A percentile compares a stretch with the other conserved stretches of the same genome.
Conservation (phyloP, 371 early-diverging fungal genomes). For the Mucor sp. region DNA sequence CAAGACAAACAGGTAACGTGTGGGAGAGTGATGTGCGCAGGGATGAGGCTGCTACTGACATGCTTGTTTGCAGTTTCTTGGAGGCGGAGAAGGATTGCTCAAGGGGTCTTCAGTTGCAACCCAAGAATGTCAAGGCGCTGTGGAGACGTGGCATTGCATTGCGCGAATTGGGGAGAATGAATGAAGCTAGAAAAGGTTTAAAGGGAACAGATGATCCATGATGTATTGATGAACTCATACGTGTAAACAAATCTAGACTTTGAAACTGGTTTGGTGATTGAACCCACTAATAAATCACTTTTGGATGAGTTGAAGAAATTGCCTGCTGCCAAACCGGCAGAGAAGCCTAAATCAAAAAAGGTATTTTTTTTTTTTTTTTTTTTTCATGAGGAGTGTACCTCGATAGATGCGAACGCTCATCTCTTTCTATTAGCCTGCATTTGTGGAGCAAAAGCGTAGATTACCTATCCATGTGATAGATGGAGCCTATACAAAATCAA, state of each 20-base stretch:
- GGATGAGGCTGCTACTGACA: neutral
- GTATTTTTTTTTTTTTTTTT: neutral
- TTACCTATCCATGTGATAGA: constrained; percentile 38
- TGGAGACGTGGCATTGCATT: constrained; percentile 82
- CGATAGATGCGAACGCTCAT: neutral
- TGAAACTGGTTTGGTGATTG: constrained; percentile 61
- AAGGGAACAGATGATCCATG: too few relatives aligned
- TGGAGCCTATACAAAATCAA: constrained; percentile 13
- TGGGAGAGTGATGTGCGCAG: too few relatives aligned
- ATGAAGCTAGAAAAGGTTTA: constrained; percentile 63
- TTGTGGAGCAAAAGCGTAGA: constrained; percentile 9
- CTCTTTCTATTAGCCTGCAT: neutral
- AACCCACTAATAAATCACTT: constrained; percentile 69
- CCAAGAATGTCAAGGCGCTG: constrained; percentile 78
- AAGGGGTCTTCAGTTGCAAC: constrained; percentile 60
- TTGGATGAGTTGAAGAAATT: constrained; percentile 63
- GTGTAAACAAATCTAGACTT: constrained; percentile 51
- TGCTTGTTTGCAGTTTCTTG: constrained; percentile 44
- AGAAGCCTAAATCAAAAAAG: constrained; percentile 1
- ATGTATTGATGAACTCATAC: neutral
- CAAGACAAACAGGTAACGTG: constrained; percentile 65
- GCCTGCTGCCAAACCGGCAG: constrained; percentile 6
- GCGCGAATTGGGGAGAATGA: constrained; percentile 53
- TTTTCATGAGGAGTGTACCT: too few relatives aligned
- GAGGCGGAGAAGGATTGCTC: constrained; percentile 79